Evolutionary conservation across 2,329 filamentous ascomycete genomes (phyloP), one percentile per base, ranked within the genome.

Genomic region (Pseudogymnoascus verrucosus): DNA sequence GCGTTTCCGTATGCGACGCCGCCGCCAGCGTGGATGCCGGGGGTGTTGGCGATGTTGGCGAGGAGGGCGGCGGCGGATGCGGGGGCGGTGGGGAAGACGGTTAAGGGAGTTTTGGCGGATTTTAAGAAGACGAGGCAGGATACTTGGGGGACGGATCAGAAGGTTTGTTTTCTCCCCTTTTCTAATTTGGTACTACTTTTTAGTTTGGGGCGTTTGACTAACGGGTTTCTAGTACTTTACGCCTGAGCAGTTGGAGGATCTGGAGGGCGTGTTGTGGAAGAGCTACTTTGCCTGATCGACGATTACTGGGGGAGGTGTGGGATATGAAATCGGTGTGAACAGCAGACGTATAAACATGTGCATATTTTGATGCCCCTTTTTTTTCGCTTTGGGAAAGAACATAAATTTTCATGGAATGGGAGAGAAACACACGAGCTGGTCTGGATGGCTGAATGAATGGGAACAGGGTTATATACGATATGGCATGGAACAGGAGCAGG

Each of bases 81-180:
- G 0, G 95, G 95, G 0, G 88, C 96, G 64, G 93, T 99, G 63
- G 95, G 95, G 2, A 96, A 96, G 77, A 95, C 93, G 65, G 96
- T 96, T 10, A 99, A 99, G 82, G 84, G 84, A 16, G 93, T 97
- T 37, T 79, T 99, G 68, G 92, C 92, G 66, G 96, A 99, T 72
- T 99, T 99, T 82, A 99, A 99, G 80, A 99, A 99, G 84, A 99
- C 95, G 54, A 87, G 95, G 74, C 95, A 99, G 76, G 95, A 99
- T 80, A 99, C 93, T 69, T 99, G 95, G 95, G 89, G 89, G 71
- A 93, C 96, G 65, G 95, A 99, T 78, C 91, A 96, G 70, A 98
- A 96, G 89, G 95, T 96, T 78, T 76, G 85, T 77, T 64, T 61
- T 61, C 19, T 19, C 19, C 19, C 19, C 19, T 19, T 19, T 19